phyloP scores from a whole-genome alignment of 2,329 filamentous ascomycete genomes.

The Aphanocladium album region DNA sequence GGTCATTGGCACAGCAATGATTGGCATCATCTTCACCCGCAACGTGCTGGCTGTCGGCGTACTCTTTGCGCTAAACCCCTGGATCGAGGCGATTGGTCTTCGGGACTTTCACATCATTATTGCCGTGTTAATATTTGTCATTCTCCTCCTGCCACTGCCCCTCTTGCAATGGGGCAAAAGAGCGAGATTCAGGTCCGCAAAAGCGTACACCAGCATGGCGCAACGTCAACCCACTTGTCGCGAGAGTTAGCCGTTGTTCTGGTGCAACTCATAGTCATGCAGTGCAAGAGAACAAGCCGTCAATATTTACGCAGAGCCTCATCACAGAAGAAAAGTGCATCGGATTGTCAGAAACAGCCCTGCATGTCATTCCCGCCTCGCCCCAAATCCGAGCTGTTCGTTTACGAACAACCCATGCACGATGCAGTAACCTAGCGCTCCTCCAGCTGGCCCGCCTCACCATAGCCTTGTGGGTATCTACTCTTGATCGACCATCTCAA shows the following conservation, averaged over 20 bases:
- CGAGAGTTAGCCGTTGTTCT: too few species aligned
- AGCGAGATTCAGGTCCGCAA: background rate
- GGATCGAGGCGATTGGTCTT: slow-evolving; percentile 27
- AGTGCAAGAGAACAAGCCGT: too few species aligned
- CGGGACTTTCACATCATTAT: slow-evolving; percentile 24
- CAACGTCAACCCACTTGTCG: background rate
- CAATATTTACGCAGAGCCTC: too few species aligned
- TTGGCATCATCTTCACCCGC: slow-evolving; percentile 28
- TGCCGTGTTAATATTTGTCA: slow-evolving; percentile 20
- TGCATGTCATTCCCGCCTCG: background rate
- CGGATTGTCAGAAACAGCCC: too few species aligned
- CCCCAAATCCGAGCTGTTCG: background rate
- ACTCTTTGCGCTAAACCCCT: slow-evolving; percentile 25
- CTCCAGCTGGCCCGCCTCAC: background rate
- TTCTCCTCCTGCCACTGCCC: slow-evolving; percentile 23
- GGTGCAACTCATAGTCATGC: too few species aligned
- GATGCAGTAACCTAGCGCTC: background rate
- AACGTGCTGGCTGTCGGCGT: slow-evolving; percentile 26
- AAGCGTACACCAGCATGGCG: background rate
- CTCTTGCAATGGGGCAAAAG: slow-evolving; percentile 28
- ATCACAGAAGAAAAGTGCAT: too few species aligned
- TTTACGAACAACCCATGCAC: background rate
- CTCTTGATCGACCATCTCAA: background rate
- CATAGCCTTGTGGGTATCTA: background rate
- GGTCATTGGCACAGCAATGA: slow-evolving; percentile 22